phyloP scores from a whole-genome alignment of 768 basidiomycete species.

The Russula ochroleuca region DNA sequence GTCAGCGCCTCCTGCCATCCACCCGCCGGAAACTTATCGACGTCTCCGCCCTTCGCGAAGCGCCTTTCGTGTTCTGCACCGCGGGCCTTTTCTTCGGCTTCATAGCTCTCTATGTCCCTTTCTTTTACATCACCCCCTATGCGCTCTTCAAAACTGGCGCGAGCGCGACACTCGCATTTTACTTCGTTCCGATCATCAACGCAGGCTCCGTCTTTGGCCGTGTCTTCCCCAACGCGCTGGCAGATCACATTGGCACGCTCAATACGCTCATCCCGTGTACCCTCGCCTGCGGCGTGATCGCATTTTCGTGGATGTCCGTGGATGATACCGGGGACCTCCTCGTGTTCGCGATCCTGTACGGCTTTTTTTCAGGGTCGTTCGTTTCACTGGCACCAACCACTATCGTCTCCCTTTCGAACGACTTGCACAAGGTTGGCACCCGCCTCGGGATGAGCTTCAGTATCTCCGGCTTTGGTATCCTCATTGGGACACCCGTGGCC shows the following conservation, averaged over 20 bases:
- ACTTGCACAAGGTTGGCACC: conserved; percentile 24
- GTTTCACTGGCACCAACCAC: conserved; percentile 21
- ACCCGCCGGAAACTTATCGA: conserved; percentile 27
- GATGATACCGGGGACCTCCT: conserved; percentile 31
- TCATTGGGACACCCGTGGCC: conserved; percentile 29
- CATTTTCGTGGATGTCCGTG: conserved; percentile 34
- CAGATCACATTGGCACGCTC: conserved; percentile 32
- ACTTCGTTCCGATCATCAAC: conserved; percentile 35
- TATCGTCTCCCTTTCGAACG: conserved; percentile 17
- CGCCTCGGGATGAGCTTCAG: conserved; percentile 30
- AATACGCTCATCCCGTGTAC: conserved; percentile 32
- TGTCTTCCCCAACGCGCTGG: conserved; percentile 33
- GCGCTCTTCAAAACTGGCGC: conserved; percentile 25
- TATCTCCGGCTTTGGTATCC: conserved; percentile 24
- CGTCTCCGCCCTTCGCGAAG: conserved; percentile 24
- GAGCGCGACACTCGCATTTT: conserved; percentile 30
- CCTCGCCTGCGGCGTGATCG: conserved; percentile 30
- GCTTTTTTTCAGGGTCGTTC: conserved; percentile 35
- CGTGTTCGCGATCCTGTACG: conserved; percentile 37
- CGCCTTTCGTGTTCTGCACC: conserved; percentile 30
- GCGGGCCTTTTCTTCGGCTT: conserved; percentile 26
- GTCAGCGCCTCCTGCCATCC: conserved; percentile 25
- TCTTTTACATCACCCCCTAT: conserved; percentile 33
- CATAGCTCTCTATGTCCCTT: conserved; percentile 29
- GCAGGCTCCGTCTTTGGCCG: conserved; percentile 33